Base-by-base conservation (phyloP, 331 rosid species). In the Pyracantha coccinea region DNA sequence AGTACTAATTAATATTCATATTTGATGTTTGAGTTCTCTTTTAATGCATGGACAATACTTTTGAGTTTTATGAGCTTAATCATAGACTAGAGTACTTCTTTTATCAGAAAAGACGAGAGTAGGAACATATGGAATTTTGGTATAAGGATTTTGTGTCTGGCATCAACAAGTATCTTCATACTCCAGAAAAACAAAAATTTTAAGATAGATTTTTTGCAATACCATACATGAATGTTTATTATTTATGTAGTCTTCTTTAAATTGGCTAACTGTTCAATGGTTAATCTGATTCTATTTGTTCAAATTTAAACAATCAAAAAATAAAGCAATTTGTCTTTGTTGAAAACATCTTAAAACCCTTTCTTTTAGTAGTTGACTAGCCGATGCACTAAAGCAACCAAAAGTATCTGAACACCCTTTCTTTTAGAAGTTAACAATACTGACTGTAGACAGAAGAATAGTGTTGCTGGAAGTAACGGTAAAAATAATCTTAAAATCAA, bases 401-500 rank as follows among this genome's bases (percentile, higher is more conserved):
- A 3, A 41, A 41, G 15, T 41, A 41, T 66, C 21, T 78, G 58
- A 8, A 50, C 19, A 47, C 41, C 45, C 45, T 41, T 45, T 74
- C 52, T 4, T n/a, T 47, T 32, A 10, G 19, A 28, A 5, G 21
- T 33, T 24, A 3, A 31, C 38, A 16, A 54, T 23, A n/a, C 20
- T 5, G 28, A 35, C 12, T 71, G 16, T 52, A 13, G 52, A 50
- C 17, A 35, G 28, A 70, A 23, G 72, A 28, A 20, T 27, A 33
- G 24, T 33, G 53, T 24, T 24, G 71, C 45, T 66, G 24, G 75
- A 73, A 76, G 25, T 69, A 71, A 74, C 7, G 47, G 66, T 67
- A 33, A 68, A 38, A 74, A 78, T 62, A 28, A 81, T 29, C 52
- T 31, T 67, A 62, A 75, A 74, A 68, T n/a, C 45, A 69, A 69